Base-by-base conservation (phyloP, 768 basidiomycete genomes). In the Mycena pura region DNA sequence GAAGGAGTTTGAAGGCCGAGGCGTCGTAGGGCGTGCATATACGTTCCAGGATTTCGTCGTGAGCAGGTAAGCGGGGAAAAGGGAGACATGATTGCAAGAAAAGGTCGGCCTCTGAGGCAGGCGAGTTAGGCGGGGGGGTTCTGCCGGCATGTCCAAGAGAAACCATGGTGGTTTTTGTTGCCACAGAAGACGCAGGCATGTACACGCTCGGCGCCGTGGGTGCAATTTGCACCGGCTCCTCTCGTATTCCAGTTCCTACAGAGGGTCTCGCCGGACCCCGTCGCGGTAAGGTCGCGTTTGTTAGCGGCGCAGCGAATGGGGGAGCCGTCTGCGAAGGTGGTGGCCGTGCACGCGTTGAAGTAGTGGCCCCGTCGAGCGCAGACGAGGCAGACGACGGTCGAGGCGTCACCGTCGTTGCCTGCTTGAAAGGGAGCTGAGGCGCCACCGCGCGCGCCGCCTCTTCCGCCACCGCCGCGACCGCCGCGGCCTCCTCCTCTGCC, bases 11-110 rank as follows among this genome's bases (percentile, higher is more conserved):
- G 36, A 69, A 67, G 4, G 63, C 61, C 7, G 39, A 19, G 1
- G 48, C 32, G 36, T 61, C 63, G 46, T 70, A 72, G 6, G 69
- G 72, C 8, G 44, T 31, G 10, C 56, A 27, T 7, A 69, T 53
- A 27, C 50, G 50, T 6, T 58, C 15, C 11, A 54, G 41, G n/a
- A 60, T 59, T 22, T 59, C 27, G 32, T 51, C 34, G 17, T 27
- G 19, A 5, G 8, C 15, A 24, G 32, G 6, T 8, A 28, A 21
- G 22, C 21, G 43, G 6, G 45, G 41, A 22, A 6, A 15, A 6
- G 7, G 7, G 31, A 19, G 44, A 14, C 6, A 48, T 8, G 44
- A 25, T 22, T 32, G 19, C 27, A 47, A 38, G 55, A 31, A 57
- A 22, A 28, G 9, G 24, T 6, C 9, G 45, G 38, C 28, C 10